Evolutionary conservation across 306 rosid genomes (phyloP).

Genomic region (Vigna radiata): DNA sequence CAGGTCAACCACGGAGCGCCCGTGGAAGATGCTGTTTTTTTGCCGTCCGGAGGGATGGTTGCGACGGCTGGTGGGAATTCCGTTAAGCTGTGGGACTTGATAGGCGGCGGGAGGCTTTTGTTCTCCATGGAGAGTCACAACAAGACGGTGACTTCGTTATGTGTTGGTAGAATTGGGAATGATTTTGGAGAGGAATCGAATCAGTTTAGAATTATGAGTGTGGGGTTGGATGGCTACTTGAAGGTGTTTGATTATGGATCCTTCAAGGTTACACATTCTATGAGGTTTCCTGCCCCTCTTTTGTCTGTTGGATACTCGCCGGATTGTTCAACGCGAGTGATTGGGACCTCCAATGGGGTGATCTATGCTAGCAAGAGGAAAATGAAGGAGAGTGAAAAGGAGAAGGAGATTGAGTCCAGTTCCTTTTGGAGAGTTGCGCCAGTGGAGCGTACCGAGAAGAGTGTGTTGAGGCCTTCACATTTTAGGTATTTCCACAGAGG

Average conservation of each 20-base stretch:
- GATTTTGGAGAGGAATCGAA: slow-evolving; percentile 58
- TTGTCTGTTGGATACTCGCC: slow-evolving; percentile 74
- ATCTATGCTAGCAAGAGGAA: slow-evolving; percentile 80
- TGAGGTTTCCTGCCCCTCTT: slow-evolving; percentile 93
- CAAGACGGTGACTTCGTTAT: slow-evolving; percentile 84
- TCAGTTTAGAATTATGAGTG: slow-evolving; percentile 79
- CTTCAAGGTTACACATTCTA: slow-evolving; percentile 79
- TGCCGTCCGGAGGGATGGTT: slow-evolving; percentile 77
- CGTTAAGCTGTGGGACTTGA: slow-evolving; percentile 88
- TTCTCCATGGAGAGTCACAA: slow-evolving; percentile 89
- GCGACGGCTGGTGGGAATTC: slow-evolving; percentile 89
- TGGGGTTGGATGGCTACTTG: slow-evolving; percentile 90
- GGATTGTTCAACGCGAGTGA: slow-evolving; percentile 62
- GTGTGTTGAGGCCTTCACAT: slow-evolving; percentile 59
- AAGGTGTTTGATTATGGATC: slow-evolving; percentile 86
- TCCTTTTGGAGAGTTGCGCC: slow-evolving; percentile 53
- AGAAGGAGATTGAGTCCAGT: slow-evolving; percentile 41
- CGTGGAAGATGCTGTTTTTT: slow-evolving; percentile 76
- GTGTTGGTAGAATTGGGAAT: slow-evolving; percentile 63
- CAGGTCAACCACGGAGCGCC: slow-evolving; percentile 79
- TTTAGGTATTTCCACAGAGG: slow-evolving; percentile 85
- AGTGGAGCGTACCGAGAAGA: slow-evolving; percentile 46
- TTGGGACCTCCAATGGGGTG: slow-evolving; percentile 84
- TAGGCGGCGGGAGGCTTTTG: slow-evolving; percentile 84
- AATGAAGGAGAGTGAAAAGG: slow-evolving; percentile 48